Evolutionary conservation across 78 protist genomes (phyloP).

Genomic region (Cyanophora paradoxa): DNA sequence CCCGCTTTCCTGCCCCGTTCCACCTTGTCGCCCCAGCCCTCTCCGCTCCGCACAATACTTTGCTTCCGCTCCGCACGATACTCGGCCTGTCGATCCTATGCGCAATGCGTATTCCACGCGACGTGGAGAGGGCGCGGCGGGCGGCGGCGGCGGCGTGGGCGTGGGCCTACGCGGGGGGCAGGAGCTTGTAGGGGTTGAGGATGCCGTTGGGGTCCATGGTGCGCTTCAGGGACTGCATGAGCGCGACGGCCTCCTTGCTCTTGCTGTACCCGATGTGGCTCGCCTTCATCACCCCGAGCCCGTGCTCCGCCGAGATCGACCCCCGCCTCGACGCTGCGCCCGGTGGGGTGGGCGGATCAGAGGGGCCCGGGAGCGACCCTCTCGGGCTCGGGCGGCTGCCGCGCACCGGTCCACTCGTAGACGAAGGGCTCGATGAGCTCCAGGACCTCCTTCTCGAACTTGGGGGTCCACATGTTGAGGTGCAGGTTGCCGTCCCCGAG

Average conservation of each 20-base stretch:
- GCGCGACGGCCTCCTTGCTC: conserved; percentile 25
- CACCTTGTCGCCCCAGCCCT: too few species aligned
- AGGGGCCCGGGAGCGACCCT: not conserved
- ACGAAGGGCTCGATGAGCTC: conserved; percentile 66
- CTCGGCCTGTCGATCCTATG: too few species aligned
- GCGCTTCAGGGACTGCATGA: conserved; percentile 63
- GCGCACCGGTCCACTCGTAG: conserved; percentile 55
- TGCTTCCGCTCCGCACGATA: too few species aligned
- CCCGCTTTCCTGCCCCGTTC: too few species aligned
- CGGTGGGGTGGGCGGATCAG: not conserved
- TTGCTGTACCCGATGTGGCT: conserved; percentile 41
- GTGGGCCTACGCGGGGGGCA: conserved; percentile 6
- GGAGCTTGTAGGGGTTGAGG: conserved; percentile 78
- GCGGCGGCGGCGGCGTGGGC: too few species aligned
- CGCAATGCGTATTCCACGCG: too few species aligned
- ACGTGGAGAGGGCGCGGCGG: too few species aligned
- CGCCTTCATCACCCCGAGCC: conserved; percentile 75
- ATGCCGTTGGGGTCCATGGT: conserved; percentile 81
- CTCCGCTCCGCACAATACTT: too few species aligned
- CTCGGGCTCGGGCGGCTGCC: not conserved
- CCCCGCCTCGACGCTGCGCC: too few species aligned
- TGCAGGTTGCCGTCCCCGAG: conserved; percentile 88
- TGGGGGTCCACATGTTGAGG: conserved; percentile 58
- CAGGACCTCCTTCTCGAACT: conserved; percentile 3
- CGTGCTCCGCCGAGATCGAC: conserved; percentile 81